Conservation (phyloP, 306 rosid genomes). For the Astragalus glycyphyllos region DNA sequence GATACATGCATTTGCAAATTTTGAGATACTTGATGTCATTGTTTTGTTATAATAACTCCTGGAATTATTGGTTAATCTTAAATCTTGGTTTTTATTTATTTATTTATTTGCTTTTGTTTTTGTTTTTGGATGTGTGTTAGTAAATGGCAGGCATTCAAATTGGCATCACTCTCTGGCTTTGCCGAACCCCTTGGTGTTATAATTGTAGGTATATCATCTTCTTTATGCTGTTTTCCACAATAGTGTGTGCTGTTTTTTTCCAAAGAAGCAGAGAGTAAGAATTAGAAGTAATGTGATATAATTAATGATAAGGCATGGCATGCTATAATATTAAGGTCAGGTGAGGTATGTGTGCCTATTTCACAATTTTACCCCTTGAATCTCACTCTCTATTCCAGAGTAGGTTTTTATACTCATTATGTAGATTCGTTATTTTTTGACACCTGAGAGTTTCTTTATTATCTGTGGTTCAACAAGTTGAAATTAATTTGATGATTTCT, state of each 20-base stretch:
- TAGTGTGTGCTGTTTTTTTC: constrained; percentile 38
- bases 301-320: constrained; percentile 31
- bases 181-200: constrained; percentile 95
- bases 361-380: constrained; percentile 12
- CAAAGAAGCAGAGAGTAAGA: constrained; percentile 26
- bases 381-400: constrained; percentile 22
- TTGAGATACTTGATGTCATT: constrained; percentile 32
- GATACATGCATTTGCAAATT: constrained; percentile 27
- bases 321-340: constrained; percentile 24
- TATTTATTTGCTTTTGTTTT: constrained; percentile 27
- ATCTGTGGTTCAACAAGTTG: constrained; percentile 18
- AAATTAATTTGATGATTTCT: constrained; percentile 39
- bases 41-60: constrained; percentile 1
- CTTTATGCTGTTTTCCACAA: constrained; percentile 36
- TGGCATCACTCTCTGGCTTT: constrained; percentile 95
- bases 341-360: constrained; percentile 23
- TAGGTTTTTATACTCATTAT: constrained; percentile 21
- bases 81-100: constrained; percentile 33
- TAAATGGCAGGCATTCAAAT: constrained; percentile 99
- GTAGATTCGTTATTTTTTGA: constrained; percentile 20
- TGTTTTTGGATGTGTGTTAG: constrained; percentile 52
- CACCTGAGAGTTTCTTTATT: constrained; percentile 1
- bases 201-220: constrained; percentile 76
- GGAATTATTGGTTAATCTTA: constrained; percentile 16
- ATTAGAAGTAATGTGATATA: constrained; percentile 13